phyloP scores from a whole-genome alignment of 306 rosid species.

The Castanea crenata region DNA sequence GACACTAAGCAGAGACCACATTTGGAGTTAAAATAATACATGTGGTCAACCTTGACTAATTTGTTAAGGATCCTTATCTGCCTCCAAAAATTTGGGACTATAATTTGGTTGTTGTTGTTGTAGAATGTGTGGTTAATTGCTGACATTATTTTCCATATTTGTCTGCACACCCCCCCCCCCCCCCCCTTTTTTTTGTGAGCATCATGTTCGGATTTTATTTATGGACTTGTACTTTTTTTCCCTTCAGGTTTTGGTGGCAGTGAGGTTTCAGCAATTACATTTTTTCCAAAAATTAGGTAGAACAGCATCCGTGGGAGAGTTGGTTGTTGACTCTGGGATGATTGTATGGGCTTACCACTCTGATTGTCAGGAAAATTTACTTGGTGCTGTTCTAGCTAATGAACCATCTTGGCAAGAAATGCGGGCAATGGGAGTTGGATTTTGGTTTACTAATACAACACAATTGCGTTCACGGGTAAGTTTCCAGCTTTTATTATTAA shows the following conservation, averaged over 20 bases:
- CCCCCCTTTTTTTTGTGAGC: background rate
- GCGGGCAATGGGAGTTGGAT: slow-evolving; percentile 87
- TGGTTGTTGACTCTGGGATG: slow-evolving; percentile 64
- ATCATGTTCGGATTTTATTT: background rate
- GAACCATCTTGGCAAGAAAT: slow-evolving; percentile 93
- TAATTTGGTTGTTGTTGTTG: too few relatives aligned
- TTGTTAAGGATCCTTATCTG: too few relatives aligned
- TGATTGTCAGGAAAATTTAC: slow-evolving; percentile 70
- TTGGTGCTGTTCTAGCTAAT: slow-evolving; percentile 69
- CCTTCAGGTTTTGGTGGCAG: slow-evolving; percentile 71
- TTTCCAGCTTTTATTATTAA: slow-evolving; percentile 20
- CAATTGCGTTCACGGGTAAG: slow-evolving; percentile 83
- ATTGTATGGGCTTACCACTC: slow-evolving; percentile 96
- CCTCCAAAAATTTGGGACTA: too few relatives aligned
- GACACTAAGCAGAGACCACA: too few relatives aligned
- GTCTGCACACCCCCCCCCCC: background rate
- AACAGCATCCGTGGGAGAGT: slow-evolving; percentile 56
- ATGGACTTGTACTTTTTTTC: slow-evolving; percentile 11
- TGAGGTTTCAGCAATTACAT: slow-evolving; percentile 78
- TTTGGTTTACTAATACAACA: slow-evolving; percentile 79
- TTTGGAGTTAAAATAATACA: too few relatives aligned
- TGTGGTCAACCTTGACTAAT: too few relatives aligned
- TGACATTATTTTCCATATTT: background rate
- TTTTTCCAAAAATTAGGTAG: slow-evolving; percentile 53
- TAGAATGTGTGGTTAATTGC: background rate